Evolutionary conservation across 768 basidiomycete species (phyloP), one percentile per base, ranked within the genome.

Genomic region (Trichaptum fuscoviolaceum): DNA sequence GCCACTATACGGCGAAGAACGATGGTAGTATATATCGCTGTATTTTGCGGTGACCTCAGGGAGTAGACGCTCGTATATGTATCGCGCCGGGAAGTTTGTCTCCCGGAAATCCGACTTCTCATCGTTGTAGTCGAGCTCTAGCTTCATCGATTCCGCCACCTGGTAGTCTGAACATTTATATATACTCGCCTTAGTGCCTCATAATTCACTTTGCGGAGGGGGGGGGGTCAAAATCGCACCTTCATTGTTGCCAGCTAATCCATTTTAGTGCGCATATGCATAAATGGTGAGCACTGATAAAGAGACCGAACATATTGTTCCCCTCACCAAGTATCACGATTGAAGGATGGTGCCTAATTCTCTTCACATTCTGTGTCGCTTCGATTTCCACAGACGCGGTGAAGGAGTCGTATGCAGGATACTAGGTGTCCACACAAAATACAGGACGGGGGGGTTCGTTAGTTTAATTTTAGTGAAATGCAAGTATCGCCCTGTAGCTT

Each of bases 1-100:
- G 0, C 89, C 90, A 67, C 93, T 93, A 77, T 96, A 98, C 0
- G 96, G 96, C 20, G 91, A 94, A 35, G 86, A 86, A 58, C 93
- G 88, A 76, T 94, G 93, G 76, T 97, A 97, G 72, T 84, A 80
- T 36, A 91, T 83, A 73, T 89, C 83, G 58, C 86, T 87, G 65
- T 87, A 75, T 62, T 83, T 78, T 35, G 79, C 71, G 24, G 96
- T 92, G 60, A 94, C 82, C 26, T 84, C 82, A 0, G 96, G 96
- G 12, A 99, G 80, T 2, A 91, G 75, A 27, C 89, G 82, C 71
- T 98, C 96, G 77, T 98, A 98, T 71, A 98, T 94, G 75, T 94
- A 82, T 24, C 95, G 87, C 25, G 89, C 93, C 4, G 94, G 95
- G 78, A 96, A 96, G 67, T 86, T 87, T 0, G 93, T 92, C 68